phyloP scores from a whole-genome alignment of 495 filamentous ascomycete species.

The Talaromyces liani region DNA sequence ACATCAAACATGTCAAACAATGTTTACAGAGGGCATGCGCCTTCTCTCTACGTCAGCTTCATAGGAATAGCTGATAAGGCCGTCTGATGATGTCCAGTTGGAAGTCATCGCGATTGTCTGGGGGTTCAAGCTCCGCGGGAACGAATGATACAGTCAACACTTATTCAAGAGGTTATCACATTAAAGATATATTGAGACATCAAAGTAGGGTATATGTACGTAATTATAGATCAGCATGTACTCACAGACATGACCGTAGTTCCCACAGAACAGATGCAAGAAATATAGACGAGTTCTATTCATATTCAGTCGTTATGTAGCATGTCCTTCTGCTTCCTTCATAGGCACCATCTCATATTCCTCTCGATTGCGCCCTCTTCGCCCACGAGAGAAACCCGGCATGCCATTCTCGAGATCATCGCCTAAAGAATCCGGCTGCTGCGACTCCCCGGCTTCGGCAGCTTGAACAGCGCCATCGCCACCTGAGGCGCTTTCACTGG shows the following conservation, averaged over 20 bases:
- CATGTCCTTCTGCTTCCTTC: conserved; percentile 34
- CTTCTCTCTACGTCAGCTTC: background rate
- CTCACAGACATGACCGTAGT: background rate
- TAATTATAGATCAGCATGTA: background rate
- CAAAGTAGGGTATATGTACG: conserved; percentile 2
- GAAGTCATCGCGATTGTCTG: too few species aligned
- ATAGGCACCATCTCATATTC: conserved; percentile 80
- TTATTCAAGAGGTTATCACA: background rate
- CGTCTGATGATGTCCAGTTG: background rate
- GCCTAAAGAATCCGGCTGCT: conserved; percentile 14
- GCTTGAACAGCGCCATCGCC: conserved; percentile 14
- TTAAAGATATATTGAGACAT: background rate
- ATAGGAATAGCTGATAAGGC: background rate
- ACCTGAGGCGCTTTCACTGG: conserved; percentile 10
- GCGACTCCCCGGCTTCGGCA: conserved; percentile 18
- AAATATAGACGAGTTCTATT: background rate
- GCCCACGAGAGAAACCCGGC: conserved; percentile 22
- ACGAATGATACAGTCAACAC: too few species aligned
- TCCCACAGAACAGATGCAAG: background rate
- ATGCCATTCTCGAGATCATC: conserved; percentile 13
- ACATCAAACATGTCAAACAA: background rate
- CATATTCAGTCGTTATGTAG: conserved; percentile 4
- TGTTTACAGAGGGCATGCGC: background rate
- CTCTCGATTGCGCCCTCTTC: conserved; percentile 35
- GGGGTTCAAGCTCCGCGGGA: too few species aligned